Evolutionary conservation across 345 rosid genomes (phyloP).

Genomic region (Barbarea vulgaris): DNA sequence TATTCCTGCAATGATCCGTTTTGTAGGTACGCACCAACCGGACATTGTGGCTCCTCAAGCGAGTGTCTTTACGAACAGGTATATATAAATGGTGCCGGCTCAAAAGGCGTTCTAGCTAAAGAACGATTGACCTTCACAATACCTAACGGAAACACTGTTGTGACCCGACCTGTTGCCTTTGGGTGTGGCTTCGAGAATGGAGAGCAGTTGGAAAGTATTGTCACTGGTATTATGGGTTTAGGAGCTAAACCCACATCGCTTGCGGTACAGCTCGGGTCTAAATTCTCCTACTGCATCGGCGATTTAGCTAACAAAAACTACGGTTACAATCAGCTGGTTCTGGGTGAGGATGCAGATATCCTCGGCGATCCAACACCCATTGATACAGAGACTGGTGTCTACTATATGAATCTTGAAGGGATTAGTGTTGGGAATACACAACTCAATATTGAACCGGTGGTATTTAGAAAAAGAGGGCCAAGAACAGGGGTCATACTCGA

Average conservation of each 20-base stretch:
- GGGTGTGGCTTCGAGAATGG: conserved; percentile 59
- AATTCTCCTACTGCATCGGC: conserved; percentile 63
- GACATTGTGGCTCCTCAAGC: conserved; percentile 28
- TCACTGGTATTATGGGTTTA: conserved; percentile 55
- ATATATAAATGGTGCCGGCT: conserved; percentile 41
- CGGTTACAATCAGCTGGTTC: conserved; percentile 45
- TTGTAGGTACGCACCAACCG: conserved; percentile 35
- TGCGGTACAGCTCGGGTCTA: conserved; percentile 51
- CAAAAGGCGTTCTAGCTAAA: conserved; percentile 50
- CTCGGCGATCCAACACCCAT: conserved; percentile 60
- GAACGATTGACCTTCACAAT: conserved; percentile 51
- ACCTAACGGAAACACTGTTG: conserved; percentile 40
- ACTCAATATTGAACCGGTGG: conserved; percentile 45
- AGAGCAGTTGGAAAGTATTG: conserved; percentile 31
- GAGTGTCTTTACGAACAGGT: conserved; percentile 46
- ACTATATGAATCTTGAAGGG: conserved; percentile 51
- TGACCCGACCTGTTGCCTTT: conserved; percentile 37
- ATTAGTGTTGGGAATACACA: conserved; percentile 51
- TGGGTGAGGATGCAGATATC: conserved; percentile 47
- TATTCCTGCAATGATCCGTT: conserved; percentile 41
- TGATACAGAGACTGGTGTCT: conserved; percentile 41
- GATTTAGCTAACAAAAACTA: conserved; percentile 47
- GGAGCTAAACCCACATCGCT: conserved; percentile 47
- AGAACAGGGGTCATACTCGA: conserved; percentile 49
- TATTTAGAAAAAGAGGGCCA: conserved; percentile 35